Base-by-base conservation (phyloP, 1,284 basidiomycete species). In the Puccinia triticina region DNA sequence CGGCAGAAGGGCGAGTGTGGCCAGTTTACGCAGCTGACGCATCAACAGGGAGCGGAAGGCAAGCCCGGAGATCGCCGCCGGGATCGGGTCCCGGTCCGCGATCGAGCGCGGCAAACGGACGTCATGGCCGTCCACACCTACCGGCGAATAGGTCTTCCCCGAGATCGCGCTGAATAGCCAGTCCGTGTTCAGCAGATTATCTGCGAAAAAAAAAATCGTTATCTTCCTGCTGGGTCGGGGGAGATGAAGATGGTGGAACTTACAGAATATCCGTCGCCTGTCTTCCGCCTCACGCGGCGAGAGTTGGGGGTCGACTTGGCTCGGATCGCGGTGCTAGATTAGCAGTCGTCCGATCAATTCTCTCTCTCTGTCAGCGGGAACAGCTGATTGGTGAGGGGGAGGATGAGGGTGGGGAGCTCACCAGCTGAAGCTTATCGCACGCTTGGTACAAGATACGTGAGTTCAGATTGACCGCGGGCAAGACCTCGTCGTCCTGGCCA, bases 131-230 rank as follows among this genome's bases (percentile, higher is more conserved):
- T 76, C 73, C 11, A 76, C 55, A 48, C 69, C 71, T 3, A 82
- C 72, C 12, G 80, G 80, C 34, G 80, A 82, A 59, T 82, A 82
- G 16, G 80, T 82, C 59, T 76, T 82, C 46, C 80, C 80, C 10
- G 48, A 53, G 40, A 82, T 82, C 16, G 80, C 80, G 64, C 72
- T 82, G 23, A 82, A 82, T 7, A 82, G 73, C 80, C 80, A 82
- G 43, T 82, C 80, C 32, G 80, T 82, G 61, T 82, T 82, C 23
- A 82, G 50, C 23, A 82, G 53, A 59, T 66, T 82, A 34, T 82
- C 80, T 82, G 50, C 14, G 57, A 53, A 53, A 48, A 23, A n/a
- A 57, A 21, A 26, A 37, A 40, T 32, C 43, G 12, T 11, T 14
- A 26, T 26, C 61, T 23, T 46, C 50, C 64, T 29, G 66, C 66